A percentile compares a stretch with the other conserved stretches of the same genome.
Evolutionary conservation across 2,329 filamentous ascomycete genomes (phyloP).

Genomic region (Diaporthe destruens): DNA sequence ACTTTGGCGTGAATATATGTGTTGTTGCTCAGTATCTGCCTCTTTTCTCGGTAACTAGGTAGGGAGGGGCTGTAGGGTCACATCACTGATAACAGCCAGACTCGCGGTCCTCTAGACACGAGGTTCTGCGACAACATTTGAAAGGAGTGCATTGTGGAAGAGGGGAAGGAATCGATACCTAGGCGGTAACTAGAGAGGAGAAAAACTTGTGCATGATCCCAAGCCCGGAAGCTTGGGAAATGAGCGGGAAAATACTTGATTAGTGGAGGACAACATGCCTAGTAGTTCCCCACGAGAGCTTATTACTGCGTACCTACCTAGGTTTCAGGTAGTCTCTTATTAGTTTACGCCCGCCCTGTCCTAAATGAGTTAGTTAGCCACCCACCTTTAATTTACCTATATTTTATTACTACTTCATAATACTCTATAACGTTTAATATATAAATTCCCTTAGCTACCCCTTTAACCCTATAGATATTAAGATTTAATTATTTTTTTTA

Average conservation of each 20-base stretch:
- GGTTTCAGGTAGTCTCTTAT: too few species aligned
- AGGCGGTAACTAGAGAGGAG: background rate
- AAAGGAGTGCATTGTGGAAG: background rate
- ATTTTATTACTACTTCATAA: too few species aligned
- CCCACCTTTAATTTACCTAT: too few species aligned
- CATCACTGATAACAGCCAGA: background rate
- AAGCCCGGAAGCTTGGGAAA: slow-evolving; percentile 10
- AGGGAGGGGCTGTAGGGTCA: slow-evolving; percentile 1
- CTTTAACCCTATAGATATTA: too few species aligned
- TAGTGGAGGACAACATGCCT: slow-evolving; percentile 15
- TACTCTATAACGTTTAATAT: too few species aligned
- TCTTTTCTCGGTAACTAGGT: background rate
- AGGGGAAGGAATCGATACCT: too few species aligned
- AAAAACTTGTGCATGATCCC: background rate
- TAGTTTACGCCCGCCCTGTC: too few species aligned
- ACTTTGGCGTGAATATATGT: background rate
- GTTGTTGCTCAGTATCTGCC: background rate
- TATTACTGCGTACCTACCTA: too few species aligned
- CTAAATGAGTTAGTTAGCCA: too few species aligned
- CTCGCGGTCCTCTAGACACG: background rate
- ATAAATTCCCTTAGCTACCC: too few species aligned
- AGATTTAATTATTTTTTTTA: too few species aligned
- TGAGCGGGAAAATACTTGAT: slow-evolving; percentile 18
- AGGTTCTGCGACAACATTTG: background rate
- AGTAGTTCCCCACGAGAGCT: background rate